Evolutionary conservation across 2,329 filamentous ascomycete genomes (phyloP).

Genomic region (Fusarium avenaceum): DNA sequence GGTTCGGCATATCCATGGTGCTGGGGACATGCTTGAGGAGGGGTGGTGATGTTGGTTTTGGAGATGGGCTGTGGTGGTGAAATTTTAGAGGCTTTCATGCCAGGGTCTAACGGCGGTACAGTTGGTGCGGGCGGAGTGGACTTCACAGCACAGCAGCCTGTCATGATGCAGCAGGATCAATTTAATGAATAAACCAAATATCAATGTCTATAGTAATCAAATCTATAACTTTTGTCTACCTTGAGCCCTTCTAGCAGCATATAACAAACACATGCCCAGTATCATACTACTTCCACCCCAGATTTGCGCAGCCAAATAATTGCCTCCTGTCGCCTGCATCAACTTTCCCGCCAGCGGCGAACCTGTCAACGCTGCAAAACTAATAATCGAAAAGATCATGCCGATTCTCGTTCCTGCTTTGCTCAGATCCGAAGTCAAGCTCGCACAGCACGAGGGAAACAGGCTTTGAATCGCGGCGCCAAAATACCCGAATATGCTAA

Average conservation of each 20-base stretch:
- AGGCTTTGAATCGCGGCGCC: conserved; percentile 74
- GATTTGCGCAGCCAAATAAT: conserved; percentile 64
- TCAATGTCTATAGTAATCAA: not conserved
- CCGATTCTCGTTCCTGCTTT: conserved; percentile 70
- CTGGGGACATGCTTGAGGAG: conserved; percentile 49
- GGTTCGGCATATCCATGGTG: conserved; percentile 56
- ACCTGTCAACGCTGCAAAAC: conserved; percentile 66
- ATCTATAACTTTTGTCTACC: conserved; percentile 25
- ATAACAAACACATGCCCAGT: conserved; percentile 58
- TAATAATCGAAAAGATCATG: conserved; percentile 71
- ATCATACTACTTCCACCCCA: conserved; percentile 64
- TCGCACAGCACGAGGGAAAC: conserved; percentile 67
- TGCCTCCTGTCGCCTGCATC: conserved; percentile 59
- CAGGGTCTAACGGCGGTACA: conserved; percentile 21
- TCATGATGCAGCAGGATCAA: not conserved
- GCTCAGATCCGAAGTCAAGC: conserved; percentile 65
- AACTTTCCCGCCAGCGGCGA: conserved; percentile 68
- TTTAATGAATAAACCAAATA: not conserved
- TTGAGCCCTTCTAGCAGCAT: conserved; percentile 56
- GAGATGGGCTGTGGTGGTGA: conserved; percentile 14
- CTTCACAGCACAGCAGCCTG: not conserved
- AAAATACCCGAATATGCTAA: conserved; percentile 73
- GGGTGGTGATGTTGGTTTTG: conserved; percentile 8
- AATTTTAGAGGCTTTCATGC: conserved; percentile 42
- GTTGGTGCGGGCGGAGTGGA: conserved; percentile 18